Conservation (phyloP, 257 asterid genomes). For the Echium plantagineum region DNA sequence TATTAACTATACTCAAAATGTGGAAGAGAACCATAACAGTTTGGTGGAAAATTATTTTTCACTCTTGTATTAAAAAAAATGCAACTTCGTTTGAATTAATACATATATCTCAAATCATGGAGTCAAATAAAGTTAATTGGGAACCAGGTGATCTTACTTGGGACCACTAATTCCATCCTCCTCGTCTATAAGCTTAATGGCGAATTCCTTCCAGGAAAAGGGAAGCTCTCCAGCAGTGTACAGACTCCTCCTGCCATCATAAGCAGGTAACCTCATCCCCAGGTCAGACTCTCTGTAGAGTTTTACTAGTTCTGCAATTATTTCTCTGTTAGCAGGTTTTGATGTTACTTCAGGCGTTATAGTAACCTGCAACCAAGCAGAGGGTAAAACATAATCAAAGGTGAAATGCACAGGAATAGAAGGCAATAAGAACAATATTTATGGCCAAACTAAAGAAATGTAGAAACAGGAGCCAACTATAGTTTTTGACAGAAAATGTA, state of each 20-base stretch:
- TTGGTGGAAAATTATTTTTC: neutral
- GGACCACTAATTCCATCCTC: slow-evolving; percentile 75
- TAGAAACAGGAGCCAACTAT: slow-evolving; percentile 16
- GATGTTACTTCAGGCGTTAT: slow-evolving; percentile 91
- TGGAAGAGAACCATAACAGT: neutral
- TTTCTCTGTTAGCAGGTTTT: slow-evolving; percentile 66
- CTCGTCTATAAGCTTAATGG: slow-evolving; percentile 63
- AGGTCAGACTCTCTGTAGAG: slow-evolving; percentile 73
- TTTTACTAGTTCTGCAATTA: slow-evolving; percentile 79
- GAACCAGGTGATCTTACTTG: slow-evolving; percentile 35
- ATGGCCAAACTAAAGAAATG: slow-evolving; percentile 20
- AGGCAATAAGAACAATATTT: slow-evolving; percentile 19
- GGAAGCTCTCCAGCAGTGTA: slow-evolving; percentile 99
- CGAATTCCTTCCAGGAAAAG: slow-evolving; percentile 81
- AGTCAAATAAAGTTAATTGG: neutral
- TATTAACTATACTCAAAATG: too few relatives aligned
- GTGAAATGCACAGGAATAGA: slow-evolving; percentile 5
- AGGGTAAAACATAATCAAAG: slow-evolving; percentile 9
- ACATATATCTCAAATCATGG: neutral
- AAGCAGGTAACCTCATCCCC: slow-evolving; percentile 90
- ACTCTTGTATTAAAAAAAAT: neutral
- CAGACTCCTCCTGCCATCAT: slow-evolving; percentile 86
- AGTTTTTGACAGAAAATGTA: slow-evolving; percentile 21
- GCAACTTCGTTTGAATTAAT: too few relatives aligned
- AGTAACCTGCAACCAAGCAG: slow-evolving; percentile 45